Conservation (phyloP, 2,329 filamentous ascomycete genomes). For the Hirsutella thompsonii region DNA sequence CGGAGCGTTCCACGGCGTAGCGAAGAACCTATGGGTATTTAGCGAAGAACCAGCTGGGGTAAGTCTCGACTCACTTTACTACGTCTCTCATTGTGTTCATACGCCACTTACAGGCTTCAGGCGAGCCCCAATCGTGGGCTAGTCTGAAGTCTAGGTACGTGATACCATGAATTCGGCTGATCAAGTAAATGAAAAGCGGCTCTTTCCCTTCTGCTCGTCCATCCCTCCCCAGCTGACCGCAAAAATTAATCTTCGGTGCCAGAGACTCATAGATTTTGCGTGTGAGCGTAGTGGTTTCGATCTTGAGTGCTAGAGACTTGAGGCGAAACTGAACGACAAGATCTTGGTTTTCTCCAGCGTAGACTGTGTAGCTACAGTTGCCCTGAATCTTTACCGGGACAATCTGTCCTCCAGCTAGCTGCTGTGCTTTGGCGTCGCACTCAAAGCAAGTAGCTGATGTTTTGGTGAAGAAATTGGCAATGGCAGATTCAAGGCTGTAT, state of each 20-base stretch:
- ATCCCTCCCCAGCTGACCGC: conserved; percentile 13
- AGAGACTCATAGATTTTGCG: conserved; percentile 17
- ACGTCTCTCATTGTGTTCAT: conserved; percentile 21
- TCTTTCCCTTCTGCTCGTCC: conserved; percentile 12
- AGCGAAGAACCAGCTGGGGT: neutral
- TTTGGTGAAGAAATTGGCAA: conserved; percentile 13
- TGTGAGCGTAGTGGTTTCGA: conserved; percentile 17
- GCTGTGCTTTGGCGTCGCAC: conserved; percentile 11
- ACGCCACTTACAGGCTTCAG: conserved; percentile 17
- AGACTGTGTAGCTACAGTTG: conserved; percentile 25
- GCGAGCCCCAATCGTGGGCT: conserved; percentile 18
- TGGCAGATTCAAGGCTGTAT: conserved; percentile 12
- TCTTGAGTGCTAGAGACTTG: conserved; percentile 15
- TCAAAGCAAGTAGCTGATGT: conserved; percentile 9
- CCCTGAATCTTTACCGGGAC: conserved; percentile 21
- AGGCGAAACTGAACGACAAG: conserved; percentile 25
- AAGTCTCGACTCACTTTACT: conserved; percentile 9
- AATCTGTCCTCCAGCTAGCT: conserved; percentile 16
- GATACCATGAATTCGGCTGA: conserved; percentile 20
- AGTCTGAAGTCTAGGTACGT: conserved; percentile 23
- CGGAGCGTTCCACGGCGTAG: conserved; percentile 21
- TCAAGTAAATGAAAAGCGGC: conserved; percentile 22
- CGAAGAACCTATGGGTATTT: conserved; percentile 23
- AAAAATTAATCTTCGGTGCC: conserved; percentile 13
- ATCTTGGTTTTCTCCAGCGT: conserved; percentile 18